These are phyloP conservation scores for Teunomyces funiuensis DNA, from an alignment of 805 yeast genomes.

Conservation along the genomic window DNA sequence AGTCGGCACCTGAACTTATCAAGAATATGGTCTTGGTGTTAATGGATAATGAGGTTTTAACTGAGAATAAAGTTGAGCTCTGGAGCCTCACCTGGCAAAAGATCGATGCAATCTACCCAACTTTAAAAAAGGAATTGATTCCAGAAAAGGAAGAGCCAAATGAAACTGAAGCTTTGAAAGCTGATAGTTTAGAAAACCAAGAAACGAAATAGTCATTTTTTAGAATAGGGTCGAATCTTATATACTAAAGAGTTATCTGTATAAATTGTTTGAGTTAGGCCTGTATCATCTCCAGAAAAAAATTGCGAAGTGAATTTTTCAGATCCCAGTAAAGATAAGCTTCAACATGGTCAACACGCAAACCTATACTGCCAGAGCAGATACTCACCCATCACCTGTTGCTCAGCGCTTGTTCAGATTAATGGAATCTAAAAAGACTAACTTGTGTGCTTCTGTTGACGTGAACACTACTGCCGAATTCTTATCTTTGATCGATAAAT, in stretches of 20 bases:
- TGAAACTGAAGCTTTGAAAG: conserved; percentile 3
- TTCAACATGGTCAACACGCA: conserved; percentile 21
- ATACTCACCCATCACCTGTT: conserved; percentile 68
- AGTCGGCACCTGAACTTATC: conserved; percentile 36
- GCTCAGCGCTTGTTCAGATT: conserved; percentile 71
- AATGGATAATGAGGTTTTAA: conserved; percentile 26
- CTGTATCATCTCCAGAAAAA: background rate
- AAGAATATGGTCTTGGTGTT: conserved; percentile 44
- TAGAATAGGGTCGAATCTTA: background rate
- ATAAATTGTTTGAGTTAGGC: background rate
- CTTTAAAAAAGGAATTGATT: conserved; percentile 21
- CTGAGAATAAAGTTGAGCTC: conserved; percentile 19
- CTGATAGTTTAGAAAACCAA: background rate
- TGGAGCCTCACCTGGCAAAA: conserved; percentile 36
- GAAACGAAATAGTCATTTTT: background rate
- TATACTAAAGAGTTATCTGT: conserved; percentile 4
- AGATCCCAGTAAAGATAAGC: conserved; percentile 1
- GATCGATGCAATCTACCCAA: conserved; percentile 30
- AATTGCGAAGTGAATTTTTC: background rate
- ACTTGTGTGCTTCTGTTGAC: conserved; percentile 93
- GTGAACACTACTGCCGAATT: conserved; percentile 79
- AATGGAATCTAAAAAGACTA: conserved; percentile 79
- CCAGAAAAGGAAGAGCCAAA: conserved; percentile 7
- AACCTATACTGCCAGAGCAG: conserved; percentile 70
- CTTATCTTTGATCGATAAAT: conserved; percentile 63